Base-by-base conservation (phyloP, 371 early-diverging fungal genomes). In the Mucor plumbeus region DNA sequence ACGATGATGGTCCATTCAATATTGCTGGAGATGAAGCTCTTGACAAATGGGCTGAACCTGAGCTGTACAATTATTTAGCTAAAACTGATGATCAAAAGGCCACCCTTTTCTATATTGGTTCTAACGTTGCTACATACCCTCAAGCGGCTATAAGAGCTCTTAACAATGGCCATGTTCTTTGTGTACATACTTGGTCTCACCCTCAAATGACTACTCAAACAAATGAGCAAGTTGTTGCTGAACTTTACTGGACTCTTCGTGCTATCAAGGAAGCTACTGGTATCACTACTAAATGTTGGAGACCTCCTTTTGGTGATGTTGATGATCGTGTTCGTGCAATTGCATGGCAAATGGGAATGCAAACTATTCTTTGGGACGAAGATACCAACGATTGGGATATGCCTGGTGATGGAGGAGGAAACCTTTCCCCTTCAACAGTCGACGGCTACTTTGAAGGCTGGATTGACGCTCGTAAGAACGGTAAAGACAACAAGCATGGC, bases 111-210 rank as follows among this genome's bases (percentile, higher is more conserved):
- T 78, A 79, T 54, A 84, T 84, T 64, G 84, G 84, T 55, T 78
- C 78, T 56, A 84, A 84, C 61, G 81, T 84, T 19, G 70, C 68
- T 0, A 79, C 77, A 9, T 77, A 61, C 60, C 84, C 84, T 50
- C 77, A 73, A 40, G 81, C 81, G 59, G 84, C 80, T 21, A 70
- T 71, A 47, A 77, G 84, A 63, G 84, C 84, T 38, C 63, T 84
- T 15, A 75, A 75, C 34, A 77, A 80, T 67, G 82, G 86, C 19
- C 81, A 84, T 40, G 70, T 69, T 35, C 71, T 87, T 53, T 82
- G 83, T 38, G 67, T 79, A 39, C 88, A 87, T 59, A 86, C 87
- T 13, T 87, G 87, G 87, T 81, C 85, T 34, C 91, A 90, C 63
- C 85, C 84, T 53, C 69, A 67, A 19, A 79, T 88, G 81, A 85